Base-by-base conservation (phyloP, 768 basidiomycete genomes). In the Suillus weaverae region DNA sequence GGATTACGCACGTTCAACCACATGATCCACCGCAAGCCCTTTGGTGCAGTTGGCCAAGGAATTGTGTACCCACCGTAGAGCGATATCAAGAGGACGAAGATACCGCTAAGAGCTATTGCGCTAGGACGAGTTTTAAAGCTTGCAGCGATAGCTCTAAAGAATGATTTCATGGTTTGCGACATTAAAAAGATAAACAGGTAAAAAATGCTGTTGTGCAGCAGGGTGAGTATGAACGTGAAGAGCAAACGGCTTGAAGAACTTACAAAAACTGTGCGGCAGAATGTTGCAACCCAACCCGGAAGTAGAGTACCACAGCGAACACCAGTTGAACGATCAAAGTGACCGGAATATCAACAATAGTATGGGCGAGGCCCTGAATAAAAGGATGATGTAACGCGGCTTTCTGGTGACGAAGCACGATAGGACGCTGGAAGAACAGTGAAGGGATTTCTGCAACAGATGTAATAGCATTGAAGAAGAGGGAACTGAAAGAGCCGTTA, bases 81-180 rank as follows among this genome's bases (percentile, higher is more conserved):
- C 84, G 84, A 67, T 81, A 88, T 79, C 13, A 80, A 77, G 68
- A 90, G 78, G 39, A 86, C 74, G 18, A 80, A 63, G 64, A 86
- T 70, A 56, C 84, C 86, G 5, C 83, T 85, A 10, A 89, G 65
- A 9, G 88, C 82, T 68, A 88, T 86, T 7, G 89, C 89, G 0
- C 86, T 83, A 0, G 89, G 85, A 60, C 85, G 83, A 7, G 81
- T 79, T 54, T 80, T 80, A 70, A 88, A 87, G 8, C 80, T 79
- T 0, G 90, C 86, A 1, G 88, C 87, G 18, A 91, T 69, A 0
- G 81, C 80, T 35, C 92, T 83, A 82, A 94, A 96, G 81, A 88
- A 88, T 0, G 86, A 86, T 72, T 89, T 89, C 85, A 94, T 89
- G 10, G 87, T 77, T 38, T 93, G 61, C 39, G 87, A 82, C 64